phyloP scores from a whole-genome alignment of 2,329 filamentous ascomycete genomes.

The Colletotrichum tropicale region DNA sequence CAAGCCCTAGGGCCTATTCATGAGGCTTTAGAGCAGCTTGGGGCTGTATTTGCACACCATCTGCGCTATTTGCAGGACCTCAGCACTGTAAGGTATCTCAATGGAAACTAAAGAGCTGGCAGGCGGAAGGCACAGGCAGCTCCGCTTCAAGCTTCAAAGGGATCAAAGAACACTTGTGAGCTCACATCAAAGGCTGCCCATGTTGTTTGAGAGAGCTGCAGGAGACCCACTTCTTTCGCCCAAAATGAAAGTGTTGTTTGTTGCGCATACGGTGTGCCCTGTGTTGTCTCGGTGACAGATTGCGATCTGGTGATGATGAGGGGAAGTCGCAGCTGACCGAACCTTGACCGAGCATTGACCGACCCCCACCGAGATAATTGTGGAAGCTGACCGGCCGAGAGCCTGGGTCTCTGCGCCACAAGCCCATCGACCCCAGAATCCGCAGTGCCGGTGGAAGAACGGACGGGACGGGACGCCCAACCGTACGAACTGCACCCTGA shows the following conservation, averaged over 20 bases:
- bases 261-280: neutral
- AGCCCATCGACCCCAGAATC: neutral
- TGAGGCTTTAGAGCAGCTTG: neutral
- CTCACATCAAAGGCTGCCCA: neutral
- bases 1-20: fast-evolving
- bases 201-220: neutral
- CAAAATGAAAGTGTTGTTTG: neutral
- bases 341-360: neutral
- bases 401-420: neutral
- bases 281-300: neutral
- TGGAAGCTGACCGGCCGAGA: neutral
- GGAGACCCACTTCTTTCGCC: neutral
- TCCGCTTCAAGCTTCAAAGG: neutral
- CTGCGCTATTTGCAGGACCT: neutral
- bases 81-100: neutral
- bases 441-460: neutral
- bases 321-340: neutral
- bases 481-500: neutral
- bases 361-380: neutral
- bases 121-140: neutral
- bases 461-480: neutral
- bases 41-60: neutral
- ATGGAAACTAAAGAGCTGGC: neutral
- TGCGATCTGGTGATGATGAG: neutral
- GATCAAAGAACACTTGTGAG: neutral